A percentile compares a stretch with the other conserved stretches of the same genome.
These are phyloP conservation scores for Umbelopsis sp. DNA, from an alignment of 192 early-diverging fungal genomes.

Conservation along the genomic window DNA sequence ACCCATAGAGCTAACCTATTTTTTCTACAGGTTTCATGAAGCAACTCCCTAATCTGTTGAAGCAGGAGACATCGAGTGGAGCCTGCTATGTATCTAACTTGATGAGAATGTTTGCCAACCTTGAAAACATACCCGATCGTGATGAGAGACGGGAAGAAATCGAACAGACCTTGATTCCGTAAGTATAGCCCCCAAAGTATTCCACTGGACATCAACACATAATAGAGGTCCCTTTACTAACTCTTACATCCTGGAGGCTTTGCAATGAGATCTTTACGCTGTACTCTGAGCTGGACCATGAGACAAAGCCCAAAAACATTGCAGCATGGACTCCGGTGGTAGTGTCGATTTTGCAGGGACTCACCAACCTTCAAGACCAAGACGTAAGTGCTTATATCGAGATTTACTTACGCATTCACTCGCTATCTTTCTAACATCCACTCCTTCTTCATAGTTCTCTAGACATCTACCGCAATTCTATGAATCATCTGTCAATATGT, in stretches of 20 bases:
- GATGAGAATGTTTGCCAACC: constrained; percentile 63
- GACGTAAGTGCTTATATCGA: constrained; percentile 39
- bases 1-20: neutral
- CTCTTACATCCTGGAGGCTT: constrained; percentile 28
- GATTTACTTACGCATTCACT: neutral
- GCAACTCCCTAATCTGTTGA: constrained; percentile 87
- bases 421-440: neutral
- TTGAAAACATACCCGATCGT: constrained; percentile 41
- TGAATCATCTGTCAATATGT: constrained; percentile 59
- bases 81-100: constrained; percentile 68
- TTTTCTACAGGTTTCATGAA: constrained; percentile 73
- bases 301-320: constrained; percentile 70
- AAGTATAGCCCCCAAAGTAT: constrained; percentile 6
- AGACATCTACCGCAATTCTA: constrained; percentile 64
- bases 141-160: constrained; percentile 38
- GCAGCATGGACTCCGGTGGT: constrained; percentile 79
- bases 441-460: constrained; percentile 48
- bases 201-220: no score
- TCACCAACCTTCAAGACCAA: constrained; percentile 68
- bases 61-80: constrained; percentile 84
- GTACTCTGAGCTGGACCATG: constrained; percentile 69
- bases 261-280: constrained; percentile 59
- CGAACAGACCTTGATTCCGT: constrained; percentile 46
- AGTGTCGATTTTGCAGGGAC: constrained; percentile 66
- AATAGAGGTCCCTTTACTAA: neutral